phyloP scores from a whole-genome alignment of 2,329 filamentous ascomycete species.

The Polychaeton citri region DNA sequence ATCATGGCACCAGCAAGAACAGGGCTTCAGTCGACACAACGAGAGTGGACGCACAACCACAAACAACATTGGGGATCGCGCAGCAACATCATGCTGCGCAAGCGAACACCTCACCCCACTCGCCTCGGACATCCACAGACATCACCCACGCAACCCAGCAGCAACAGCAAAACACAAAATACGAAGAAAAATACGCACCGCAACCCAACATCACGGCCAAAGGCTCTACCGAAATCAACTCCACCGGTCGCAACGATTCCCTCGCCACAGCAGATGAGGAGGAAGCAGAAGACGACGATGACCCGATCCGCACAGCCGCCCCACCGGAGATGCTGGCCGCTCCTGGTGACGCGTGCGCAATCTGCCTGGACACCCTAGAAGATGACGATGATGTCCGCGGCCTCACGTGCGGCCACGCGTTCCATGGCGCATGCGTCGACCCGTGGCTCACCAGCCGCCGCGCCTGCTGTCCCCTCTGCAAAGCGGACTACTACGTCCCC shows the following conservation, averaged over 20 bases:
- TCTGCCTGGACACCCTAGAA: constrained; percentile 87
- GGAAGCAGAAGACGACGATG: constrained; percentile 60
- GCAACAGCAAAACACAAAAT: constrained; percentile 7
- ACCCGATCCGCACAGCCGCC: constrained; percentile 69
- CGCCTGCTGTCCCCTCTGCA: constrained; percentile 93
- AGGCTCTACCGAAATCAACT: constrained; percentile 9
- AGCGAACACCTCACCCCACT: not conserved
- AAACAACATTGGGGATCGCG: constrained; percentile 27
- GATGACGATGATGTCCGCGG: constrained; percentile 93
- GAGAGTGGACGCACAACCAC: constrained; percentile 10
- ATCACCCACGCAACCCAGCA: not conserved
- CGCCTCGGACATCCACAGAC: not conserved
- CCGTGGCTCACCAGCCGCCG: constrained; percentile 91
- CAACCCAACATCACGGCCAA: constrained; percentile 18
- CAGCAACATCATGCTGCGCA: constrained; percentile 30
- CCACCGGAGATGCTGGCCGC: constrained; percentile 63
- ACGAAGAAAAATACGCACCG: constrained; percentile 20
- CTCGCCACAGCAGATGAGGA: constrained; percentile 41
- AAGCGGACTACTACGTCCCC: constrained; percentile 92
- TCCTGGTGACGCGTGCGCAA: constrained; percentile 86
- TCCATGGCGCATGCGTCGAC: constrained; percentile 90
- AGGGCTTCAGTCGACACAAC: constrained; percentile 16
- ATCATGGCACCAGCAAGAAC: constrained; percentile 12
- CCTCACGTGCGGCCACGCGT: constrained; percentile 90
- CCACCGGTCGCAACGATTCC: constrained; percentile 17